phyloP scores from a whole-genome alignment of 129 eudicot genomes.

The Tanacetum coccineum region DNA sequence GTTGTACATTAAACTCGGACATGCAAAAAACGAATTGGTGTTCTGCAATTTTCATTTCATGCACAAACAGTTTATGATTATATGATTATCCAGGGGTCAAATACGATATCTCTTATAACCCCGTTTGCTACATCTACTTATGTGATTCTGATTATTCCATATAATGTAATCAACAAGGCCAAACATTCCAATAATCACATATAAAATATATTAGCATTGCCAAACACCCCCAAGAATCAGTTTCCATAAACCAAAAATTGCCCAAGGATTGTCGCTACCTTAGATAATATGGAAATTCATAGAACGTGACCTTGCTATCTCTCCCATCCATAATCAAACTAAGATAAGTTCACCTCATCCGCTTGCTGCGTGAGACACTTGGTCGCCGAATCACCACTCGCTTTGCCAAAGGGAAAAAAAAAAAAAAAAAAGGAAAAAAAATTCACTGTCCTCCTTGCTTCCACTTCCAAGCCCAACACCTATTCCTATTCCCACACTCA shows the following conservation, averaged over 20 bases:
- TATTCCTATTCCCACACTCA: slow-evolving; percentile 87
- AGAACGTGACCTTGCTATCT: slow-evolving; percentile 73
- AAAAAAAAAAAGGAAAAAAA: too few species aligned
- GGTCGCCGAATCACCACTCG: slow-evolving; percentile 22
- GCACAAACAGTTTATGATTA: too few species aligned
- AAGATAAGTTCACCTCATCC: slow-evolving; percentile 75
- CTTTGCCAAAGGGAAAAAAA: slow-evolving; percentile 66
- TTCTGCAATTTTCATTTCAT: too few species aligned
- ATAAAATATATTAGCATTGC: too few species aligned
- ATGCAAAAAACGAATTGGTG: too few species aligned
- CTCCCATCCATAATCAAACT: slow-evolving; percentile 58
- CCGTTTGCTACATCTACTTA: too few species aligned
- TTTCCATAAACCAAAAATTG: slow-evolving; percentile 1
- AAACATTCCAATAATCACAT: too few species aligned
- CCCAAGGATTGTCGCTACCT: slow-evolving; percentile 41
- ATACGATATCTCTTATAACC: too few species aligned
- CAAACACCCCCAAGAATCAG: background rate
- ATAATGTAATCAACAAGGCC: too few species aligned
- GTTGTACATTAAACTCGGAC: slow-evolving; percentile 6
- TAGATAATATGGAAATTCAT: slow-evolving; percentile 83
- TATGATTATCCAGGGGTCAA: too few species aligned
- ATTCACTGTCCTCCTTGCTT: slow-evolving; percentile 62
- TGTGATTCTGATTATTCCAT: too few species aligned
- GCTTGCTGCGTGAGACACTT: slow-evolving; percentile 42
- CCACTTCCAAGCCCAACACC: slow-evolving; percentile 93